These are phyloP conservation scores for Eimeria brunetti DNA, from an alignment of 169 alveolate genomes.

Conservation along the genomic window DNA sequence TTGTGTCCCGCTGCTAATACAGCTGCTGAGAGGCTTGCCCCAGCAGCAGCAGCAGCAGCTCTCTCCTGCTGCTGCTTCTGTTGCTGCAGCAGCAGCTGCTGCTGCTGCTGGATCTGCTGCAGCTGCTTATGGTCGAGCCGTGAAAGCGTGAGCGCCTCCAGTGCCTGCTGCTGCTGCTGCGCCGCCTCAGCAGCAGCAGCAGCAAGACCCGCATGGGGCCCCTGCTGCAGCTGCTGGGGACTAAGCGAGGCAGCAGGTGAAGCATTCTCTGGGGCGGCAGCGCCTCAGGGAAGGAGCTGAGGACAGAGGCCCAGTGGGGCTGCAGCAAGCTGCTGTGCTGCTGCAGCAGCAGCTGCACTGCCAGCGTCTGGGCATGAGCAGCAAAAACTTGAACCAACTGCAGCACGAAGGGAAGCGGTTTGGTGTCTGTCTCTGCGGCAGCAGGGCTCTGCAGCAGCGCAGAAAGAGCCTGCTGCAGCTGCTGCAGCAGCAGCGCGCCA, in stretches of 20 bases:
- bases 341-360: conserved; percentile 67
- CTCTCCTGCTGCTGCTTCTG: conserved; percentile 41
- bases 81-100: conserved; percentile 18
- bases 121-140: conserved; percentile 37
- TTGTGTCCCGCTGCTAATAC: conserved; percentile 52
- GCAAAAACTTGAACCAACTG: conserved; percentile 24
- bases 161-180: conserved; percentile 52
- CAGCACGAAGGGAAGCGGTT: conserved; percentile 33
- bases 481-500: conserved; percentile 42
- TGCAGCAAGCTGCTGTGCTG: conserved; percentile 28
- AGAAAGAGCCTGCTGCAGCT: conserved; percentile 50
- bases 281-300: conserved; percentile 57
- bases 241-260: conserved; percentile 29
- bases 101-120: conserved; percentile 56
- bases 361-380: conserved; percentile 45
- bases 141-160: conserved; percentile 32
- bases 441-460: background rate
- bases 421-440: background rate
- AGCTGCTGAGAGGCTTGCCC: conserved; percentile 48
- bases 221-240: conserved; percentile 8
- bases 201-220: conserved; percentile 39
- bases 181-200: conserved; percentile 50
- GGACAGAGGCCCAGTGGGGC: conserved; percentile 30
- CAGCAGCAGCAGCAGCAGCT: conserved; percentile 73
- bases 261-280: conserved; percentile 25